phyloP scores from a whole-genome alignment of 2,329 filamentous ascomycete species.

The Trichophyton rubrum region DNA sequence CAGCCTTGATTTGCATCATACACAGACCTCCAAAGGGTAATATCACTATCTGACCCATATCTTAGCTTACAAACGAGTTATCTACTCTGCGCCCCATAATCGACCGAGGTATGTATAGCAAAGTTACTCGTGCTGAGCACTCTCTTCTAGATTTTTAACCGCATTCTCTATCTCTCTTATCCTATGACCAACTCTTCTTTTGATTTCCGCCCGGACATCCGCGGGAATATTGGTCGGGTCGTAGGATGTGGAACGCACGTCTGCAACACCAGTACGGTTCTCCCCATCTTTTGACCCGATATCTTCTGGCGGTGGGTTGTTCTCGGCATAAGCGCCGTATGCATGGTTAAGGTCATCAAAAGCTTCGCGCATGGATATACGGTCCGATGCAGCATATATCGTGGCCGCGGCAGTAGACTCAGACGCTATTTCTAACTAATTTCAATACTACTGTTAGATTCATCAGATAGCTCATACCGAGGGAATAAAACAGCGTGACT shows the following conservation, averaged over 20 bases:
- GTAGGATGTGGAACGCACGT: slow-evolving; percentile 21
- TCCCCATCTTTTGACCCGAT: slow-evolving; percentile 9
- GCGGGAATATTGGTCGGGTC: slow-evolving; percentile 20
- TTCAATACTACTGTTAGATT: neutral
- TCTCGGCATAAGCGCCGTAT: slow-evolving; percentile 25
- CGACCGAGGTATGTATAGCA: neutral
- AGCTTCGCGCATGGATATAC: slow-evolving; percentile 35
- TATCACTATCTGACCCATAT: too few species aligned
- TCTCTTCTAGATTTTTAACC: slow-evolving; percentile 32
- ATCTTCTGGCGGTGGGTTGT: slow-evolving; percentile 1
- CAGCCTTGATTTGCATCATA: neutral
- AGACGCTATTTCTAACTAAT: slow-evolving; percentile 35
- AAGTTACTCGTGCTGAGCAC: slow-evolving; percentile 16
- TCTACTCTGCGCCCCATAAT: neutral
- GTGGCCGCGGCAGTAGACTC: slow-evolving; percentile 35
- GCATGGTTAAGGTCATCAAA: slow-evolving; percentile 28
- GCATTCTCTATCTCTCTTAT: slow-evolving; percentile 37
- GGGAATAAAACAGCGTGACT: neutral
- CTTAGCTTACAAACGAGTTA: too few species aligned
- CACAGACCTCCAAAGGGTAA: neutral
- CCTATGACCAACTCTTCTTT: slow-evolving; percentile 32
- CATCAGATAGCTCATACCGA: neutral
- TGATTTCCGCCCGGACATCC: slow-evolving; percentile 31
- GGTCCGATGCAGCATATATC: slow-evolving; percentile 36
- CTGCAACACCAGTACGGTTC: slow-evolving; percentile 1